phyloP scores from a whole-genome alignment of 2,329 filamentous ascomycete genomes.

The Ceratocystis harringtonii region DNA sequence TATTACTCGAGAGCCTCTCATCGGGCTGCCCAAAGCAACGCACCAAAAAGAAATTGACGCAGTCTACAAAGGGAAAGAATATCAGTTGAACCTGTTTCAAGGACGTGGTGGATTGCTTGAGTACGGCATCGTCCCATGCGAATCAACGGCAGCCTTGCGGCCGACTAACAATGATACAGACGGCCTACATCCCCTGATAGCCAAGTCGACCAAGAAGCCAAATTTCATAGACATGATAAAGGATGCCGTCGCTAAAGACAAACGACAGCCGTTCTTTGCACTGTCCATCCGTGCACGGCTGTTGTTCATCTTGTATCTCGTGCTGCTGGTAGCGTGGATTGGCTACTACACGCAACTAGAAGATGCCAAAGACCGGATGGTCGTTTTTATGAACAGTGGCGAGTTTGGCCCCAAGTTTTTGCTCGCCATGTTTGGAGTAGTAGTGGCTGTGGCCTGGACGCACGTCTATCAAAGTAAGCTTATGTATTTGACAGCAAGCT shows the following conservation, averaged over 20 bases:
- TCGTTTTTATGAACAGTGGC: slow-evolving; percentile 13
- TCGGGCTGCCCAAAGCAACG: neutral
- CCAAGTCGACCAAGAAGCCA: neutral
- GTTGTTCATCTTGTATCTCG: slow-evolving; percentile 6
- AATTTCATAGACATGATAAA: neutral
- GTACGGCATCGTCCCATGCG: slow-evolving; percentile 14
- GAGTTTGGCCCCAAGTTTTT: slow-evolving; percentile 11
- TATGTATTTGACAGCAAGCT: neutral
- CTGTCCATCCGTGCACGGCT: neutral
- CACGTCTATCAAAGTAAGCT: slow-evolving; percentile 14
- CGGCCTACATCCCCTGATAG: neutral
- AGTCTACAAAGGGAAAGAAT: slow-evolving; percentile 6
- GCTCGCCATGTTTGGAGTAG: slow-evolving; percentile 10
- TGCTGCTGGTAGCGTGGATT: slow-evolving; percentile 8
- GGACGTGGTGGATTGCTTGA: slow-evolving; percentile 6
- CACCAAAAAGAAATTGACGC: slow-evolving; percentile 5
- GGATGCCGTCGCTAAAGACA: neutral
- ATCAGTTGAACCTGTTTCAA: slow-evolving; percentile 5
- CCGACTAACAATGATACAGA: slow-evolving; percentile 5
- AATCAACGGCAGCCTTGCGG: slow-evolving; percentile 3
- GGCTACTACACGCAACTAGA: slow-evolving; percentile 9
- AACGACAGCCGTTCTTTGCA: slow-evolving; percentile 10
- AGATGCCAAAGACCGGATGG: neutral
- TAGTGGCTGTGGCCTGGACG: slow-evolving; percentile 7
- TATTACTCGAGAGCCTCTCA: slow-evolving; percentile 7